Percentiles rank a stretch among this genome's conserved stretches.
phyloP scores from a whole-genome alignment of 148 eudicot species.

The Rhododendron molle region DNA sequence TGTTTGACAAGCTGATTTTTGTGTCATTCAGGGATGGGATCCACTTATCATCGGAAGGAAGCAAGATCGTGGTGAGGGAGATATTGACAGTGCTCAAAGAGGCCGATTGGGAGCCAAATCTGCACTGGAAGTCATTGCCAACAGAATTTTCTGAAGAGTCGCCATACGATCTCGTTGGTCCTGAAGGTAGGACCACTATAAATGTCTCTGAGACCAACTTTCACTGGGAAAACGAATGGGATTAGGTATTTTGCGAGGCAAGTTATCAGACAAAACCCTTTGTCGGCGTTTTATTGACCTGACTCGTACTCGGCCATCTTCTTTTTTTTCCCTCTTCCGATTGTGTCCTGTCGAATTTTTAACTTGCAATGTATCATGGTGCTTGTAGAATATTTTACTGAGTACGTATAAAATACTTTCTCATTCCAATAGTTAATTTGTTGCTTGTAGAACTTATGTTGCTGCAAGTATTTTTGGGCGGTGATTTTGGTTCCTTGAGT shows the following conservation, averaged over 20 bases:
- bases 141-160: constrained; percentile 37
- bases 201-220: constrained; percentile 23
- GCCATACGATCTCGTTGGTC: constrained; percentile 19
- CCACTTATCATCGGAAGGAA: constrained; percentile 37
- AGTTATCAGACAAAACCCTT: neutral
- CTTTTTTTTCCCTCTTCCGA: neutral
- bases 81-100: constrained; percentile 35
- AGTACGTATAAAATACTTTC: neutral
- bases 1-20: neutral
- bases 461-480: too few relatives aligned
- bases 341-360: neutral
- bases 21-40: constrained; percentile 39
- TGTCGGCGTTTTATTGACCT: neutral
- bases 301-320: neutral
- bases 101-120: constrained; percentile 47
- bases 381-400: neutral
- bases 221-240: constrained; percentile 31
- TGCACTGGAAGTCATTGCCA: constrained; percentile 41
- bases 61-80: constrained; percentile 40
- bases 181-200: constrained; percentile 29
- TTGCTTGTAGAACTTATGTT: neutral
- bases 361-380: neutral
- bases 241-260: neutral
- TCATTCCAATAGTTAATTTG: neutral
- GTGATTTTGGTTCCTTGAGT: too few relatives aligned